Percentiles rank a stretch among this genome's conserved stretches.
phyloP scores from a whole-genome alignment of 805 yeast species.

The Candida sphagnicola region DNA sequence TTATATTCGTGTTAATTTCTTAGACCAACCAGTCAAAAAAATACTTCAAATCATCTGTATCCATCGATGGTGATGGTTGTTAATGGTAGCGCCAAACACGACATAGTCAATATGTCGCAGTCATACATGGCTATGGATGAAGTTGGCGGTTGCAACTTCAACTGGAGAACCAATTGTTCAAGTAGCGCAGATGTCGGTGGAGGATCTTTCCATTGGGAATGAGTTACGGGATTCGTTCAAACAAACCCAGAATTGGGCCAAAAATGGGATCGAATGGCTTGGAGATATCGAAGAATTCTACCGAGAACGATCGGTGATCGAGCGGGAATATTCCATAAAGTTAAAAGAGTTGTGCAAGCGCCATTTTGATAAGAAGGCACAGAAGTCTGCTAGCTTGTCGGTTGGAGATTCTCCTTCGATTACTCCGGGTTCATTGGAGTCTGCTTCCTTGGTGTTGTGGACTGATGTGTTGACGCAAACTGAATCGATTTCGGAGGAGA shows the following conservation, averaged over 20 bases:
- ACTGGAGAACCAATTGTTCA: too few species aligned
- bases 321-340: slow-evolving; percentile 74
- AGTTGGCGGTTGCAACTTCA: too few species aligned
- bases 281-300: slow-evolving; percentile 79
- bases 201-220: slow-evolving; percentile 51
- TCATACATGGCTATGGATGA: too few species aligned
- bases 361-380: slow-evolving; percentile 74
- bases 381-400: slow-evolving; percentile 58
- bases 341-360: slow-evolving; percentile 61
- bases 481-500: slow-evolving; percentile 71
- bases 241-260: slow-evolving; percentile 74
- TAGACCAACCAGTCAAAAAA: too few species aligned
- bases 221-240: slow-evolving; percentile 79
- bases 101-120: too few species aligned
- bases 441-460: slow-evolving; percentile 88
- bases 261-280: slow-evolving; percentile 69
- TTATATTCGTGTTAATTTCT: too few species aligned
- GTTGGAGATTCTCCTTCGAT: slow-evolving; percentile 90
- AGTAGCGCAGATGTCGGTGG: slow-evolving; percentile 19
- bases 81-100: too few species aligned
- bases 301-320: slow-evolving; percentile 75
- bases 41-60: too few species aligned
- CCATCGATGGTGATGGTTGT: too few species aligned
- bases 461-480: slow-evolving; percentile 80
- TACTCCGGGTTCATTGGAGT: slow-evolving; percentile 93